Evolutionary conservation across 768 basidiomycete species (phyloP), one percentile per base, ranked within the genome.

Genomic region (Rhizopogon roseolus): DNA sequence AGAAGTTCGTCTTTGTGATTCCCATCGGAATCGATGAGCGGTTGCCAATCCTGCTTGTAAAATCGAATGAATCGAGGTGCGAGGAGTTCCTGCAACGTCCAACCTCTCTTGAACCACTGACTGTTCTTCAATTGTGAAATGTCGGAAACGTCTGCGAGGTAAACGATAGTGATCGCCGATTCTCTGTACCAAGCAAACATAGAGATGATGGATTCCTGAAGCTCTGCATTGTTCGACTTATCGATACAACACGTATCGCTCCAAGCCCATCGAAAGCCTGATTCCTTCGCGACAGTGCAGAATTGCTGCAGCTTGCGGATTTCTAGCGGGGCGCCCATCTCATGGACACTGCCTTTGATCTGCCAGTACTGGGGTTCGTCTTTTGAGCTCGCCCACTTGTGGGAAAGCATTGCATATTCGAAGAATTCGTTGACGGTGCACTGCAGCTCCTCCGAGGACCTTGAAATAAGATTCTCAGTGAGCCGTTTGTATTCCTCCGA

Each of bases 221-320:
- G 58, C 48, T 66, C 65, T 0, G 62, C 58, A 28, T 56, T 62
- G 34, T 60, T 55, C 46, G 45, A 46, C 29, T 68, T 61, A 37
- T 66, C 54, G 25, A 66, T 66, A 11, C 65, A 66, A 42, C 65
- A 66, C 8, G 67, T 68, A 36, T 66, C 65, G 3, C 58, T 43
- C 65, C 65, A 66, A 5, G 62, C 65, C 66, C 66, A 66, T n/a
- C 66, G 65, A 49, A 49, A 66, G 1, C 67, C 66, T 27, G 63
- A 68, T 41, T 60, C 66, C 1, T 65, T 67, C 6, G 60, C 60
- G 6, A 55, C 14, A 25, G 65, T 69, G 39, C 67, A 66, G 29
- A 63, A 68, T 11, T 69, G 60, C 16, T 68, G 67, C 19, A 66
- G 65, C 41, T 68, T 66, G 19, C 14, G 6, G 22, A 54, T 54